These are phyloP conservation scores for Exophiala calicioides DNA, from an alignment of 2,329 filamentous ascomycete species.

Conservation along the genomic window DNA sequence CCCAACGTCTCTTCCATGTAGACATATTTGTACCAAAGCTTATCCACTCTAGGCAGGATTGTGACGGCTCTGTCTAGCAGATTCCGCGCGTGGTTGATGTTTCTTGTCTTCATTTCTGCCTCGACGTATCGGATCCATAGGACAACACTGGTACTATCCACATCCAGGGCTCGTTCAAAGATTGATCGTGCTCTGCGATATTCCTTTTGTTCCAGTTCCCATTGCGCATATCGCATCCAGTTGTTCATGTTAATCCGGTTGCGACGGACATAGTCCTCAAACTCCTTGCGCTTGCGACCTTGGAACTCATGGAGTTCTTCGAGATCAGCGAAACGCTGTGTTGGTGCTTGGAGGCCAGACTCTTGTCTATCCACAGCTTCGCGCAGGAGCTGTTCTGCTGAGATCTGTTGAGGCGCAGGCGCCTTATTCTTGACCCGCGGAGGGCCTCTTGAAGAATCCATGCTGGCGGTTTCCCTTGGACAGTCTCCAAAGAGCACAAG, in stretches of 20 bases:
- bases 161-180: constrained; percentile 92
- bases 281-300: constrained; percentile 91
- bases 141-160: constrained; percentile 80
- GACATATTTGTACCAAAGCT: constrained; percentile 99
- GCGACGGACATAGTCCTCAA: constrained; percentile 94
- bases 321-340: constrained; percentile 91
- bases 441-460: constrained; percentile 89
- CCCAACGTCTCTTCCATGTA: constrained; percentile 98
- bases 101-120: constrained; percentile 90
- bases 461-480: constrained; percentile 46
- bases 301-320: constrained; percentile 98
- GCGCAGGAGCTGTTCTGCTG: constrained; percentile 92
- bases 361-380: constrained; percentile 98
- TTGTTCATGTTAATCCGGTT: constrained; percentile 97
- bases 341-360: constrained; percentile 80
- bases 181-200: constrained; percentile 86
- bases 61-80: constrained; percentile 92
- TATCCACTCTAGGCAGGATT: constrained; percentile 85
- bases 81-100: constrained; percentile 96
- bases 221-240: constrained; percentile 96
- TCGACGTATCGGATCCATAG: constrained; percentile 95
- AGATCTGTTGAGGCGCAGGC: constrained; percentile 85
- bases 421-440: constrained; percentile 99
- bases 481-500: neutral
- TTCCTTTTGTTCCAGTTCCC: constrained; percentile 98